Base-by-base conservation (phyloP, 2,329 filamentous ascomycete species). In the Trichoderma pleuroti region DNA sequence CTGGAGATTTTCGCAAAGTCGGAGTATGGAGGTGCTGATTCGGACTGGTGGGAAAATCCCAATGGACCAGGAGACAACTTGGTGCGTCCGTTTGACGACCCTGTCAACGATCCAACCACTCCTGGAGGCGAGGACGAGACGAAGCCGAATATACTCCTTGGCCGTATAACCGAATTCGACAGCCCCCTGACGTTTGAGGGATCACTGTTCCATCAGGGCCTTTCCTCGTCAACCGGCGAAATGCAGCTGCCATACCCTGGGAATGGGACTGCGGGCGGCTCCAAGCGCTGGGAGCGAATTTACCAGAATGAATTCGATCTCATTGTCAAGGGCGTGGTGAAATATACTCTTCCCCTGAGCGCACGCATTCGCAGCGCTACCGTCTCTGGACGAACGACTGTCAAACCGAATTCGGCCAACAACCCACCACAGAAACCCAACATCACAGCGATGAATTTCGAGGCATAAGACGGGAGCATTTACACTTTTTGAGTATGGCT, bases 1-100 rank as follows among this genome's bases (percentile, higher is more conserved):
- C 86, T 98, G 70, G 94, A 97, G 76, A 88, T 99, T 36, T 98
- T 98, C 80, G 96, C 96, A 34, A 97, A 97, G 81, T 98, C 94
- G 72, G 93, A 92, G 72, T 92, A 95, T 78, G 92, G 95, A 14
- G 92, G 93, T n/a, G 86, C 85, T 9, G 88, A 90, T 75, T 86
- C 84, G 30, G 85, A 88, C 76, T 89, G 88, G 87, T 86, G 87
- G 85, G 83, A 84, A 24, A 78, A 78, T 46, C 77, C 77, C 54
- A 73, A 77, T 69, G 74, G 76, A 32, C 75, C 74, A 26, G 73
- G 74, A 21, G 74, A 76, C 21, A 67, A 62, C 14, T 36, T 70
- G 52, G 71, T 81, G 11, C 77, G 73, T 16, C 69, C 72, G n/a
- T 60, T 72, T 26, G 79, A 81, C 63, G 80, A 81, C 68, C 77